A percentile compares a stretch with the other conserved stretches of the same genome.
These are phyloP conservation scores for Erigeron canadensis DNA, from an alignment of 129 eudicot genomes.

Conservation along the genomic window DNA sequence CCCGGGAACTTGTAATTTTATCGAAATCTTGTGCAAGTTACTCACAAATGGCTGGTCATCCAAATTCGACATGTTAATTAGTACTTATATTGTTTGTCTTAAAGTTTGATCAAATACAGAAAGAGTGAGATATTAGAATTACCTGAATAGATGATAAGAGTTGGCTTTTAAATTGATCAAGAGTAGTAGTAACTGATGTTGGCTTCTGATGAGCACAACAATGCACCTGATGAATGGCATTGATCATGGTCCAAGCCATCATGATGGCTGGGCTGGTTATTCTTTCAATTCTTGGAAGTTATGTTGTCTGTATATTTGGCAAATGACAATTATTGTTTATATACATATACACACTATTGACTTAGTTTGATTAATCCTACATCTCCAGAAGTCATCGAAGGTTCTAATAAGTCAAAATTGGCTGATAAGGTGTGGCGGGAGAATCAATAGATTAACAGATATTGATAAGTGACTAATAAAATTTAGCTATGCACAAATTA, in stretches of 20 bases:
- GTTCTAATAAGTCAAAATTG: background rate
- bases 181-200: constrained; percentile 30
- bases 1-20: constrained; percentile 26
- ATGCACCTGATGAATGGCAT: constrained; percentile 32
- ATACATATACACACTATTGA: constrained; percentile 14
- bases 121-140: background rate
- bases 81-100: background rate
- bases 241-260: constrained; percentile 23
- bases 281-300: constrained; percentile 1
- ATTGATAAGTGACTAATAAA: background rate
- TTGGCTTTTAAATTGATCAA: constrained; percentile 35
- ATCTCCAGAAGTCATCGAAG: constrained; percentile 11
- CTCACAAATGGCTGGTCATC: constrained; percentile 43
- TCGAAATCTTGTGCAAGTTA: constrained; percentile 38
- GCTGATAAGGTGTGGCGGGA: background rate
- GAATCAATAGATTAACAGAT: background rate
- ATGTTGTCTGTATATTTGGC: constrained; percentile 3
- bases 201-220: constrained; percentile 44
- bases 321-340: background rate
- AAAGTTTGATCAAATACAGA: constrained; percentile 2
- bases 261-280: constrained; percentile 27
- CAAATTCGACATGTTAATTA: background rate
- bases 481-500: too few relatives aligned
- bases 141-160: constrained; percentile 50
- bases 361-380: background rate